Evolutionary conservation across 1,139 yeast genomes (phyloP).

Genomic region (Spathaspora sp.): DNA sequence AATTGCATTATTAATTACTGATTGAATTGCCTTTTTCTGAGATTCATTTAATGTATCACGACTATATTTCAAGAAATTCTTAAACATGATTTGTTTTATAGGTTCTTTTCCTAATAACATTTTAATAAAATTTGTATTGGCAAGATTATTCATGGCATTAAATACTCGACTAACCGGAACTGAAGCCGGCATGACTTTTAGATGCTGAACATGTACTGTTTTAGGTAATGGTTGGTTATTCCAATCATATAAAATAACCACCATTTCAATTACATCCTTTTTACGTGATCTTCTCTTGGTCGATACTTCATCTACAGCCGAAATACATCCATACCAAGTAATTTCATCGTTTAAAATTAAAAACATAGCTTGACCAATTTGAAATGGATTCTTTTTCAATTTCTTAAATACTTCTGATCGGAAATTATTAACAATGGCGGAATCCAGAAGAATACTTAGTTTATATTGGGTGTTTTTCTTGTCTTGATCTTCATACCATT

Average conservation of each 20-base stretch:
- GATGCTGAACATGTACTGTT: conserved; percentile 31
- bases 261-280: conserved; percentile 36
- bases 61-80: conserved; percentile 51
- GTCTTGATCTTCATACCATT: conserved; percentile 52
- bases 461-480: conserved; percentile 43
- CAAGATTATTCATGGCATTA: conserved; percentile 61
- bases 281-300: conserved; percentile 9
- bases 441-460: conserved; percentile 34
- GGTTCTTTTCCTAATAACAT: conserved; percentile 62
- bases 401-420: conserved; percentile 41
- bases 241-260: conserved; percentile 59
- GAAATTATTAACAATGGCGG: conserved; percentile 42
- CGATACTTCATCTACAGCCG: conserved; percentile 42
- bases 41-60: conserved; percentile 57
- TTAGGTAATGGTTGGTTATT: conserved; percentile 51
- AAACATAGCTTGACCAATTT: conserved; percentile 46
- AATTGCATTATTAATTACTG: conserved; percentile 63
- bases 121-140: conserved; percentile 55
- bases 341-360: conserved; percentile 39
- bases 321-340: conserved; percentile 43
- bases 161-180: conserved; percentile 62
- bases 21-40: conserved; percentile 66
- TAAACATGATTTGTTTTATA: conserved; percentile 57
- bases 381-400: conserved; percentile 48
- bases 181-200: conserved; percentile 60